Evolutionary conservation across 163 green algal genomes (phyloP).

Genomic region (Chlorella variabilis): DNA sequence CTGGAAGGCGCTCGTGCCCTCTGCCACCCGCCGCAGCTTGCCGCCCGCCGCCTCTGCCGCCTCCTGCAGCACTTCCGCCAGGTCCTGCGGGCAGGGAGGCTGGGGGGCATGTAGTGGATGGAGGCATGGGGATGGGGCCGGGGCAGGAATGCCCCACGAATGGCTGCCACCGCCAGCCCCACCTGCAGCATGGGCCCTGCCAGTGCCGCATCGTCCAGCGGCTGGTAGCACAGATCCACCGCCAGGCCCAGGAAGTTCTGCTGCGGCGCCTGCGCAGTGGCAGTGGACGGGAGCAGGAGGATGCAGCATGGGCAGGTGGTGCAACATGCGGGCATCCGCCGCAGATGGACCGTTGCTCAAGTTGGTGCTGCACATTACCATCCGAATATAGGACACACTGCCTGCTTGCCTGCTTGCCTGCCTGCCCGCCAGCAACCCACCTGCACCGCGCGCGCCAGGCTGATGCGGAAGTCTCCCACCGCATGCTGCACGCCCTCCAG

Average conservation of each 20-base stretch:
- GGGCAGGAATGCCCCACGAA: too few relatives aligned
- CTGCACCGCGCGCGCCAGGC: constrained; percentile 23
- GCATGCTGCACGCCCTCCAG: constrained; percentile 16
- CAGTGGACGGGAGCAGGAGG: background rate
- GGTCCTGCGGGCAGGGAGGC: constrained; percentile 1
- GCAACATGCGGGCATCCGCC: too few relatives aligned
- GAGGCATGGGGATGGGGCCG: too few relatives aligned
- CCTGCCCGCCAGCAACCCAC: background rate
- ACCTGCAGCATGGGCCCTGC: constrained; percentile 21
- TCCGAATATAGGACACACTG: background rate
- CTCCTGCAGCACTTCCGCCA: constrained; percentile 28
- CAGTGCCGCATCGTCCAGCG: constrained; percentile 4
- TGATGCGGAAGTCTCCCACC: constrained; percentile 35
- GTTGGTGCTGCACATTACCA: background rate
- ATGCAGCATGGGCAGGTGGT: background rate
- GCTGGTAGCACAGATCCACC: constrained; percentile 25
- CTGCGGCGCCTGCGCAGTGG: constrained; percentile 14
- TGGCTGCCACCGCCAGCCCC: too few relatives aligned
- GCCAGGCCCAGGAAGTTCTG: constrained; percentile 30
- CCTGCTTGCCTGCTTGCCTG: background rate
- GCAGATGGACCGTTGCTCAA: too few relatives aligned
- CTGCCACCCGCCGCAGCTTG: background rate
- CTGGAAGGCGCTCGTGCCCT: background rate
- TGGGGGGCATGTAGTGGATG: too few relatives aligned
- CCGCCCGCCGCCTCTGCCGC: constrained; percentile 14